Conservation (phyloP, 768 basidiomycete species). For the Mycena leptocephala region DNA sequence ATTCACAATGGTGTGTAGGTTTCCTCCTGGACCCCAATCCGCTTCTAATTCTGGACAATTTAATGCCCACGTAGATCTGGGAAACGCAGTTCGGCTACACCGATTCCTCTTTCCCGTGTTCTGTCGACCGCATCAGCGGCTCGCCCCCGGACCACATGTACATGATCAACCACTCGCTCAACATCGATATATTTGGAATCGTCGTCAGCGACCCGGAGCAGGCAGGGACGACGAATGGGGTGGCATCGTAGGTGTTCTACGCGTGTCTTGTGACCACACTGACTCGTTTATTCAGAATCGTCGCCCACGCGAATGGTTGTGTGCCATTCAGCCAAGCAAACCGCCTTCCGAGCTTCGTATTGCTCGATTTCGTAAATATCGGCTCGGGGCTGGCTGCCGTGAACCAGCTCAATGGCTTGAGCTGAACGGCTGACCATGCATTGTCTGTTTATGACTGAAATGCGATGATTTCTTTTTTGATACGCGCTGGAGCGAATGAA, state of each 20-base stretch:
- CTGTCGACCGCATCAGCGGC: conserved; percentile 54
- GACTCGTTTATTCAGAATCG: background rate
- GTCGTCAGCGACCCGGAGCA: conserved; percentile 31
- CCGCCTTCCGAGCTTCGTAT: conserved; percentile 51
- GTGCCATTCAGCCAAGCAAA: conserved; percentile 45
- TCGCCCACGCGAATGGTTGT: conserved; percentile 50
- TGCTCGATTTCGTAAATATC: conserved; percentile 53
- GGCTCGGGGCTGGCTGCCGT: conserved; percentile 47
- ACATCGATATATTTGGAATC: conserved; percentile 41
- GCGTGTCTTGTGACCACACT: no score
- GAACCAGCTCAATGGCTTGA: conserved; percentile 46
- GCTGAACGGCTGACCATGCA: no score
- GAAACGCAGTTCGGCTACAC: conserved; percentile 55
- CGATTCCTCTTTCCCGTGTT: conserved; percentile 54
- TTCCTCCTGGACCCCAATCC: background rate
- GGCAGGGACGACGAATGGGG: conserved; percentile 30
- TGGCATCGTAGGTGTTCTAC: conserved; percentile 5
- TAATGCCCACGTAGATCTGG: conserved; percentile 44
- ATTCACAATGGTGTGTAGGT: conserved; percentile 52
- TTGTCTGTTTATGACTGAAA: no score
- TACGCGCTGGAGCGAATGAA: no score
- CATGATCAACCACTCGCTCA: conserved; percentile 57
- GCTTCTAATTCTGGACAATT: background rate
- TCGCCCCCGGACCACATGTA: conserved; percentile 53
- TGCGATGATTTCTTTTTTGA: no score